A percentile compares a stretch with the other conserved stretches of the same genome.
Conservation (phyloP, 1,284 basidiomycete genomes). For the Agroathelia rolfsii region DNA sequence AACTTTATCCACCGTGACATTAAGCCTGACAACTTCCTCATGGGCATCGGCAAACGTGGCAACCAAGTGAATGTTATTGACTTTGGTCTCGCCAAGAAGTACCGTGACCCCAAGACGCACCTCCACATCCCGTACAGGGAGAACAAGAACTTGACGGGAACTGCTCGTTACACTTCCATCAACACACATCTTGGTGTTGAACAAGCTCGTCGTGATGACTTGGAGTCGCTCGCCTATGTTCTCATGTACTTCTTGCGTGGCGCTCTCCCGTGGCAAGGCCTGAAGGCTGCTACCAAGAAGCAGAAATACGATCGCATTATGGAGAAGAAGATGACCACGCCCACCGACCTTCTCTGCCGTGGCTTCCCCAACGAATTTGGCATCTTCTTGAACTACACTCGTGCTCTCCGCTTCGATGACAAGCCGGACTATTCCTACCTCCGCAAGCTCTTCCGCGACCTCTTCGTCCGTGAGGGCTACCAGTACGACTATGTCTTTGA, state of each 20-base stretch:
- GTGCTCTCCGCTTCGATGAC: conserved; percentile 50
- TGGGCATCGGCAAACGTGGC: conserved; percentile 33
- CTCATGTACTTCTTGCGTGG: conserved; percentile 58
- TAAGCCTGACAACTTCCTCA: conserved; percentile 37
- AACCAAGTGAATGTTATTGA: conserved; percentile 50
- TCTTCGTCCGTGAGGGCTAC: conserved; percentile 94
- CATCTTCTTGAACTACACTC: conserved; percentile 55
- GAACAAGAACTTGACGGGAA: conserved; percentile 66
- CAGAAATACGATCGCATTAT: conserved; percentile 93
- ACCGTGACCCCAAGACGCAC: conserved; percentile 49
- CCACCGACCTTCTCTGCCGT: conserved; percentile 90
- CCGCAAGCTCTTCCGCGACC: conserved; percentile 61
- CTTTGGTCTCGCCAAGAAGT: conserved; percentile 53
- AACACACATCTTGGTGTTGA: conserved; percentile 61
- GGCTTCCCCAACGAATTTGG: conserved; percentile 60
- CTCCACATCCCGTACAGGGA: conserved; percentile 49
- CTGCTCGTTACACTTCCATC: conserved; percentile 61
- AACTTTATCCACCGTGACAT: conserved; percentile 38
- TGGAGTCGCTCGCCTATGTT: conserved; percentile 55
- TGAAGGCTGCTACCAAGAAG: conserved; percentile 56
- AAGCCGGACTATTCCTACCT: conserved; percentile 54
- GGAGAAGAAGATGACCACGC: conserved; percentile 99
- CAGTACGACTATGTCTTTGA: conserved; percentile 99
- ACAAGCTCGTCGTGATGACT: conserved; percentile 51
- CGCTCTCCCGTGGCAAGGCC: conserved; percentile 53